Conservation (phyloP, 2,329 filamentous ascomycete genomes). For the Stylonectria norvegica region DNA sequence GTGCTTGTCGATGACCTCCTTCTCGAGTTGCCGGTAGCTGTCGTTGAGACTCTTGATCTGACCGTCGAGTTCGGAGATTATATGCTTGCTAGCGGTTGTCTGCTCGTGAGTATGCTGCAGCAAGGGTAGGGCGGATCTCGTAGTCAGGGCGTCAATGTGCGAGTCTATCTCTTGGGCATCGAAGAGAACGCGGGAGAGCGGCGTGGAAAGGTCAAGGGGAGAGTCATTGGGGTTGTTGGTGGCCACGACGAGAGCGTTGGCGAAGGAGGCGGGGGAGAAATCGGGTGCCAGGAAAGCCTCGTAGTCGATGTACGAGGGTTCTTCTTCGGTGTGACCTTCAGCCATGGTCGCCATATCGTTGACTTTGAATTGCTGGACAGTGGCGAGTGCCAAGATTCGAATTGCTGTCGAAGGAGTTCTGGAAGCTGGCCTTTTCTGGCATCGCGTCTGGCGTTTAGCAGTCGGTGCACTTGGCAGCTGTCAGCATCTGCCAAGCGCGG, state of each 20-base stretch:
- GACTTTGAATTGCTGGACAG: no score
- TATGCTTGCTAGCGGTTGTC: slow-evolving; percentile 65
- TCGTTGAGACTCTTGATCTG: slow-evolving; percentile 79
- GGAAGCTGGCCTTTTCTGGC: slow-evolving; percentile 29
- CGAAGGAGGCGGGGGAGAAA: slow-evolving; percentile 79
- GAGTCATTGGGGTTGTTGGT: slow-evolving; percentile 92
- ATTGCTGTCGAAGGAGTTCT: slow-evolving; percentile 19
- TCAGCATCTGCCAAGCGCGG: no score
- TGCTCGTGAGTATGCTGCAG: slow-evolving; percentile 74
- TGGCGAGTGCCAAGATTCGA: no score
- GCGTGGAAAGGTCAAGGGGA: slow-evolving; percentile 88
- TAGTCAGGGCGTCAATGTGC: slow-evolving; percentile 86
- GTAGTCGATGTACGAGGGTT: slow-evolving; percentile 91
- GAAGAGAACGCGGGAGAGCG: slow-evolving; percentile 88
- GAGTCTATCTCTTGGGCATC: slow-evolving; percentile 97
- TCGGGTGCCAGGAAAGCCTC: slow-evolving; percentile 80
- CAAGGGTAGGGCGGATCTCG: slow-evolving; percentile 76
- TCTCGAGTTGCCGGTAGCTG: slow-evolving; percentile 80
- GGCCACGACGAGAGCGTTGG: slow-evolving; percentile 80
- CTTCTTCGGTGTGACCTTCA: slow-evolving; percentile 35
- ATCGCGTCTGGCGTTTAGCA: no score
- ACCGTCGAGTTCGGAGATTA: slow-evolving; percentile 72
- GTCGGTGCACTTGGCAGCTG: no score
- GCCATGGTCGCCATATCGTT: background rate
- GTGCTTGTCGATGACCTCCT: slow-evolving; percentile 81